A percentile compares a stretch with the other conserved stretches of the same genome.
phyloP scores from a whole-genome alignment of 345 rosid genomes.

The Tarenaya hassleriana region DNA sequence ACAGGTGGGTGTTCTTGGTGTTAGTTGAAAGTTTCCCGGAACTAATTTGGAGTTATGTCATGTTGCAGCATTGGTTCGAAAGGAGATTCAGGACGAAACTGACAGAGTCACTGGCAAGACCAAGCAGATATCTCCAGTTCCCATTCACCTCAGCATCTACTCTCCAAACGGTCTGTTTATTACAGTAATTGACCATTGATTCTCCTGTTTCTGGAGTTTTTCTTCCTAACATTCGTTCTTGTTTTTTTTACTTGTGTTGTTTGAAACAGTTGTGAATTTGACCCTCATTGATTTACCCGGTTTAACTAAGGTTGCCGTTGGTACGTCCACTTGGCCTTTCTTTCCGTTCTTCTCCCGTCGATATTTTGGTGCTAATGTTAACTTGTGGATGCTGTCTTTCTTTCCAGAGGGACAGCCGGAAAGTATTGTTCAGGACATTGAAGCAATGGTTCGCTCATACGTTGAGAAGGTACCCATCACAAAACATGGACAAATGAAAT shows the following conservation, averaged over 20 bases:
- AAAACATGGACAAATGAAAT: background rate
- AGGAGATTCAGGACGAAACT: slow-evolving; percentile 92
- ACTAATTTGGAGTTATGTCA: background rate
- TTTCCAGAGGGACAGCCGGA: slow-evolving; percentile 93
- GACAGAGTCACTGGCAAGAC: slow-evolving; percentile 78
- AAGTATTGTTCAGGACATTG: slow-evolving; percentile 74
- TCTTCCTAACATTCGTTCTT: background rate
- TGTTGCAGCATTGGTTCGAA: slow-evolving; percentile 62
- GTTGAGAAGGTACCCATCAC: slow-evolving; percentile 74
- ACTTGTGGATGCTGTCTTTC: slow-evolving; percentile 14
- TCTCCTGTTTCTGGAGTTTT: background rate
- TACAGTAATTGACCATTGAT: background rate
- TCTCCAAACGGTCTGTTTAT: slow-evolving; percentile 65
- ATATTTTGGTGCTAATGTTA: background rate
- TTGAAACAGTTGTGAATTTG: slow-evolving; percentile 82
- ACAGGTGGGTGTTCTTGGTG: too few species aligned
- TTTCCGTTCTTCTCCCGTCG: slow-evolving; percentile 10
- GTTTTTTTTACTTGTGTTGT: background rate
- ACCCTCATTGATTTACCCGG: slow-evolving; percentile 94
- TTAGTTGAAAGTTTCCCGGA: background rate
- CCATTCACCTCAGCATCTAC: slow-evolving; percentile 90
- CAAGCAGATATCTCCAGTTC: slow-evolving; percentile 89
- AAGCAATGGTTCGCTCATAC: slow-evolving; percentile 79
- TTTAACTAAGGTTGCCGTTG: slow-evolving; percentile 88
- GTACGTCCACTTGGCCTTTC: slow-evolving; percentile 32